Base-by-base conservation (phyloP, 495 filamentous ascomycete genomes). In the Tuber magnatum region DNA sequence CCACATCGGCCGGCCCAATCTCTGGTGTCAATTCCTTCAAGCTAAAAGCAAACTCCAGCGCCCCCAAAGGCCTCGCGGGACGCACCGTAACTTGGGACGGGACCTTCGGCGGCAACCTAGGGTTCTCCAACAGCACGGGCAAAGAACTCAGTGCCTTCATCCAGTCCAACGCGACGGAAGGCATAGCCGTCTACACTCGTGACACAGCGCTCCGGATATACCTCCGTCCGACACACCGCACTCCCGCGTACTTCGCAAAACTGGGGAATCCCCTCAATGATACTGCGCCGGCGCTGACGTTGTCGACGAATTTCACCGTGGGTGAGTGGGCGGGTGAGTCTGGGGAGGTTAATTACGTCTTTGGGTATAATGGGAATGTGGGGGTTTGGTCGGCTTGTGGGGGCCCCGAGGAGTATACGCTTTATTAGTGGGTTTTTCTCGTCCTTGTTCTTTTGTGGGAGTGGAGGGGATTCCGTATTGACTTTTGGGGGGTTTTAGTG, bases 151-250 rank as follows among this genome's bases (percentile, higher is more conserved):
- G 70, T 16, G 41, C 41, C 5, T 81, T 81, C 48, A 76, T 81
- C 32, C 79, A 81, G 48, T 74, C 70, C 46, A 81, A 81, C 28
- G 22, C 39, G 0, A 70, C 71, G 4, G 24, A 65, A n/a, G 80
- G 75, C 3, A 76, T 78, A 56, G 73, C 80, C 20, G 78, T 78
- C 32, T 74, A 81, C 56, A 56, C 80, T 8, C 20, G 18, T 2
- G 10, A 73, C 68, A 81, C 79, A 18, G n/a, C 61, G 0, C 22
- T 72, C 24, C 35, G 72, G 42, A 32, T 71, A 2, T 76, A 71
- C 32, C 74, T 80, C 32, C 70, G 68, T 12, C 77, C 77, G 20
- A 80, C 70, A 4, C 73, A 80, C 24, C 68, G 70, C 38, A 73
- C 48, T 0, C 73, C 78, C 4, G 22, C n/a, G n/a, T 80, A 76